Conservation (phyloP, 371 early-diverging fungal species). For the Mortierella sp. region DNA sequence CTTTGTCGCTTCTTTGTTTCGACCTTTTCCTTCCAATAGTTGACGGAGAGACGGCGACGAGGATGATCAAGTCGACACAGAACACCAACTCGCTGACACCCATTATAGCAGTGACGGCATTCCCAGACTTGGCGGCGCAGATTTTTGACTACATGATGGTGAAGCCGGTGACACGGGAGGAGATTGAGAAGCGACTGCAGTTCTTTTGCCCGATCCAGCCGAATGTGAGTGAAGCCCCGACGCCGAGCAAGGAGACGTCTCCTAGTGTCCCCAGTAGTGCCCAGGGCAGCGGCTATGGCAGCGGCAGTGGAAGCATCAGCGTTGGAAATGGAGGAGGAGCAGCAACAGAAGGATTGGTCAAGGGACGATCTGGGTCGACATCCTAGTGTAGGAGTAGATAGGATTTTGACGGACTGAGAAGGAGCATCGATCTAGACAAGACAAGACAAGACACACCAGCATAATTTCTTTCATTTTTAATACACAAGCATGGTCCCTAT, state of each 20-base stretch:
- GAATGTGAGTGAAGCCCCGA: constrained; percentile 35
- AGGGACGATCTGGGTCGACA: neutral
- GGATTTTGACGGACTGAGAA: too few species aligned
- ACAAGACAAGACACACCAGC: too few species aligned
- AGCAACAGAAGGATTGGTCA: neutral
- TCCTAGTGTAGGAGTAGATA: neutral
- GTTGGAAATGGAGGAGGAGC: neutral
- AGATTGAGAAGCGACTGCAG: constrained; percentile 64
- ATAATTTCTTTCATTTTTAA: too few species aligned
- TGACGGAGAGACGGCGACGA: constrained; percentile 91
- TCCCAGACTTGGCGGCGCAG: constrained; percentile 70
- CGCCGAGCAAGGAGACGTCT: constrained; percentile 34
- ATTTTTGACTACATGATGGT: constrained; percentile 81
- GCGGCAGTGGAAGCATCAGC: neutral
- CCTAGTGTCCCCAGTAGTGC: neutral
- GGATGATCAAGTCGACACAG: constrained; percentile 95
- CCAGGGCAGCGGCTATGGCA: neutral
- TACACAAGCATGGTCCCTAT: too few species aligned
- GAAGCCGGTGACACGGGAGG: constrained; percentile 81
- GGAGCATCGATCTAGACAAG: too few species aligned
- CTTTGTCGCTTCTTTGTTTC: neutral
- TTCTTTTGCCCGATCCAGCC: constrained; percentile 61
- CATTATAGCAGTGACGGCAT: constrained; percentile 81
- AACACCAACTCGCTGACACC: constrained; percentile 83
- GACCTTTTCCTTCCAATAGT: constrained; percentile 61